Evolutionary conservation across 257 asterid genomes (phyloP).

Genomic region (Anisodus acutangulus): DNA sequence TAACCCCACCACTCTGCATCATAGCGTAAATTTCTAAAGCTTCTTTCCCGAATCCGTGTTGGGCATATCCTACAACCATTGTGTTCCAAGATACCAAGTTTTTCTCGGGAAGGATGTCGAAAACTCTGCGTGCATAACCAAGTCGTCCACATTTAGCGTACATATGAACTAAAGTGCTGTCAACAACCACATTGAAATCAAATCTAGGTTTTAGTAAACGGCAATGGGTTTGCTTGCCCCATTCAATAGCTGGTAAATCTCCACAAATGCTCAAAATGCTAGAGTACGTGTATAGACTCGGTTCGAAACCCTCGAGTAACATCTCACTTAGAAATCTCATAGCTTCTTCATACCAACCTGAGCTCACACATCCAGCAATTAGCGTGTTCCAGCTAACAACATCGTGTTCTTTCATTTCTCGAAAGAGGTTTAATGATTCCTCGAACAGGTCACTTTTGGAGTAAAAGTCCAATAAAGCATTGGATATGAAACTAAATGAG

Average conservation of each 20-base stretch:
- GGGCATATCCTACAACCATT: constrained; percentile 76
- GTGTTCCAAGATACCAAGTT: constrained; percentile 80
- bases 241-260: constrained; percentile 67
- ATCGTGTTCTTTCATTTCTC: constrained; percentile 56
- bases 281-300: constrained; percentile 68
- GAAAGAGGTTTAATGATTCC: constrained; percentile 53
- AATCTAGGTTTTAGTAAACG: constrained; percentile 60
- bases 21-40: constrained; percentile 63
- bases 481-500: constrained; percentile 60
- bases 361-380: constrained; percentile 56
- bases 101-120: constrained; percentile 55
- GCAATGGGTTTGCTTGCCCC: constrained; percentile 83
- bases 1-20: constrained; percentile 53
- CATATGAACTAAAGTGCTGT: constrained; percentile 77
- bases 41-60: constrained; percentile 69
- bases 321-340: constrained; percentile 44
- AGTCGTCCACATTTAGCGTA: constrained; percentile 78
- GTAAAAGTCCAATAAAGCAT: constrained; percentile 63
- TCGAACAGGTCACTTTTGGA: constrained; percentile 49
- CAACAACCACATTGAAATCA: constrained; percentile 68
- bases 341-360: constrained; percentile 50
- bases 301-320: constrained; percentile 54
- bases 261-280: constrained; percentile 73
- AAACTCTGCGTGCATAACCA: constrained; percentile 58
- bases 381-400: constrained; percentile 74